Evolutionary conservation across 2,329 filamentous ascomycete species (phyloP), one percentile per base, ranked within the genome.

Genomic region (Fusarium decemcellulare): DNA sequence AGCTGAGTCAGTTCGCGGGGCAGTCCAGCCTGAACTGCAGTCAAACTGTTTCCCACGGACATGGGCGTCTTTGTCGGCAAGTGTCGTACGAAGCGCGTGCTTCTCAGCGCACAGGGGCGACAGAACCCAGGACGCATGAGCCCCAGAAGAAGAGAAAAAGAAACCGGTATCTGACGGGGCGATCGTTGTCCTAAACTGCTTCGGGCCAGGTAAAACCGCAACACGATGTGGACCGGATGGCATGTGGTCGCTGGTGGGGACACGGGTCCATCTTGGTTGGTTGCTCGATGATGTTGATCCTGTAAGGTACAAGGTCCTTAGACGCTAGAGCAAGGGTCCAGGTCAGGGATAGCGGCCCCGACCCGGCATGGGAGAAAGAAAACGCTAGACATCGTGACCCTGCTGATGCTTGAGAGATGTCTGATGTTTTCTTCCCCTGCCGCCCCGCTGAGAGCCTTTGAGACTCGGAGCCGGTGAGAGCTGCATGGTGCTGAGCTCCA

Each of bases 141-240:
- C 51, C 43, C 54, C 23, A 29, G 15, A 27, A 39, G 43, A 56
- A 34, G 63, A 39, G 36, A 55, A 65, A 61, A 42, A 53, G 18
- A 57, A 58, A 59, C 59, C 61, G 46, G 56, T 34, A 53, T 67
- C 47, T 53, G 66, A 66, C 53, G 52, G 70, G 55, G 61, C 57
- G 65, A 72, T 73, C 67, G 57, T 54, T 48, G 44, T 51, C 42
- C 64, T 73, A 72, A 51, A 43, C 73, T 63, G 39, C 51, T 74
- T 74, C 59, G 68, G 72, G 68, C 42, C 52, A 70, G 55, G 67
- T 70, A 70, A 75, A 72, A 75, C 70, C 55, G 39, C 65, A 72
- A 64, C 61, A 60, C 63, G 55, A 57, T 62, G 63, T 65, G 65
- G 70, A 61, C 39, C 62, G 44, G 58, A 60, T 69, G 69, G 69